phyloP scores from a whole-genome alignment of 1,284 basidiomycete species.

The Irpex lacteus region DNA sequence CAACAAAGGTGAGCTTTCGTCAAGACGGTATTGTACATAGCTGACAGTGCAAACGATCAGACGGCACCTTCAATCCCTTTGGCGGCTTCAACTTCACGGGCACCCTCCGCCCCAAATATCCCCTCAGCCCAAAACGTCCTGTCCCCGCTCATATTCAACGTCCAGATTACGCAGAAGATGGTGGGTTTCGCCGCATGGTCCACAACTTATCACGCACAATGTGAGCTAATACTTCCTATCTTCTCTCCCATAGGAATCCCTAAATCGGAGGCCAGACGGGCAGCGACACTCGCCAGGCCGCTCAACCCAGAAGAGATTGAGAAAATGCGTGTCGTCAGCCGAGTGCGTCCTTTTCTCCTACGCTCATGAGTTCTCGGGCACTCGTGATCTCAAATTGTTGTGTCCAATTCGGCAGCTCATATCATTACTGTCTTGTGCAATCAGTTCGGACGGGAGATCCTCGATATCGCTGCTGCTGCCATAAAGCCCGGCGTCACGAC shows the following conservation, averaged over 20 bases:
- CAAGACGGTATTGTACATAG: neutral
- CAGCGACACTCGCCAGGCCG: constrained; percentile 64
- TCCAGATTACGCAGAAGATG: constrained; percentile 78
- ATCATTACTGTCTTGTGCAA: constrained; percentile 15
- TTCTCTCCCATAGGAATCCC: constrained; percentile 51
- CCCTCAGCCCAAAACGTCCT: constrained; percentile 64
- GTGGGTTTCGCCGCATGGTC: constrained; percentile 40
- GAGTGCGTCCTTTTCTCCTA: constrained; percentile 44
- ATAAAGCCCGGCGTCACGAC: constrained; percentile 92
- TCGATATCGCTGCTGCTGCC: constrained; percentile 86
- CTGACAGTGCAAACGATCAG: constrained; percentile 29
- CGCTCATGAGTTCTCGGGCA: constrained; percentile 8
- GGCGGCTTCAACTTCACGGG: constrained; percentile 68
- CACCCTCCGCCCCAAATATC: constrained; percentile 71
- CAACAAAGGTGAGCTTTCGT: constrained; percentile 20
- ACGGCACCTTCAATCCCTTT: constrained; percentile 76
- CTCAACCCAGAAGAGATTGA: constrained; percentile 67
- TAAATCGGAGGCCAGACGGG: constrained; percentile 50
- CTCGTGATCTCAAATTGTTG: constrained; percentile 19
- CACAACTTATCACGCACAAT: constrained; percentile 23
- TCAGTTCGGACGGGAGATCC: constrained; percentile 86
- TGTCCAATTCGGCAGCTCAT: constrained; percentile 14
- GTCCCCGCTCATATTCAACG: constrained; percentile 75
- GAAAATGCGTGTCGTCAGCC: constrained; percentile 77
- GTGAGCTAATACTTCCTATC: constrained; percentile 25